Evolutionary conservation across 768 basidiomycete genomes (phyloP).

Genomic region (Clavulina sp.): DNA sequence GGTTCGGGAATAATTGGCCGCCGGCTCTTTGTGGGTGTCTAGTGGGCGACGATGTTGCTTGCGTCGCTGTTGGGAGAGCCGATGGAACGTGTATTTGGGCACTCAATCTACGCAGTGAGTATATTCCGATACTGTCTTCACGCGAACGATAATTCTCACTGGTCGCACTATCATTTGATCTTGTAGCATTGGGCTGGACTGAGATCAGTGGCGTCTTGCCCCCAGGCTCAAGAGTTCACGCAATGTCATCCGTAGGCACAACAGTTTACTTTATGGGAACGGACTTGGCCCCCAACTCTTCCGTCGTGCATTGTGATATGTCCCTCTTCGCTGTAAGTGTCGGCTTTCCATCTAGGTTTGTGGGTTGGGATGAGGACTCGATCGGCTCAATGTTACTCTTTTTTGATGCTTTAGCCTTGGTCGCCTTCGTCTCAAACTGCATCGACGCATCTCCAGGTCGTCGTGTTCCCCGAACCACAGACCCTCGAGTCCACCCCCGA

Average conservation of each 20-base stretch:
- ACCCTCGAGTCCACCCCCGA: neutral
- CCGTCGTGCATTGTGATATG: constrained; percentile 1
- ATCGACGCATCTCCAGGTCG: too few relatives aligned
- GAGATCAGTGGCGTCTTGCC: neutral
- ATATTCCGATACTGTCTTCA: neutral
- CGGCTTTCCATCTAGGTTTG: too few relatives aligned
- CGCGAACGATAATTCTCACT: neutral
- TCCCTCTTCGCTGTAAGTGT: neutral
- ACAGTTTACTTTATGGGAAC: neutral
- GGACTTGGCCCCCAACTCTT: neutral
- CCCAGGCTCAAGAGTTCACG: neutral
- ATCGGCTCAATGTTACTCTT: neutral
- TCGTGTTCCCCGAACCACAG: neutral
- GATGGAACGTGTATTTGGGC: neutral
- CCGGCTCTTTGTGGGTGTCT: neutral
- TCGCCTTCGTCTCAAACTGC: neutral
- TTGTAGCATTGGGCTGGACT: neutral
- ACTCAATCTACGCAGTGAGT: neutral
- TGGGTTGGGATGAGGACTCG: neutral
- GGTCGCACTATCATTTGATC: neutral
- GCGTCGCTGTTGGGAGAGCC: neutral
- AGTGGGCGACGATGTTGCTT: neutral
- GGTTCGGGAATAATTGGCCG: neutral
- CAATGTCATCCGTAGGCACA: neutral
- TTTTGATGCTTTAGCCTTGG: neutral